Base-by-base conservation (phyloP, 805 yeast species). In the Tetrapisispora nanseiensis region DNA sequence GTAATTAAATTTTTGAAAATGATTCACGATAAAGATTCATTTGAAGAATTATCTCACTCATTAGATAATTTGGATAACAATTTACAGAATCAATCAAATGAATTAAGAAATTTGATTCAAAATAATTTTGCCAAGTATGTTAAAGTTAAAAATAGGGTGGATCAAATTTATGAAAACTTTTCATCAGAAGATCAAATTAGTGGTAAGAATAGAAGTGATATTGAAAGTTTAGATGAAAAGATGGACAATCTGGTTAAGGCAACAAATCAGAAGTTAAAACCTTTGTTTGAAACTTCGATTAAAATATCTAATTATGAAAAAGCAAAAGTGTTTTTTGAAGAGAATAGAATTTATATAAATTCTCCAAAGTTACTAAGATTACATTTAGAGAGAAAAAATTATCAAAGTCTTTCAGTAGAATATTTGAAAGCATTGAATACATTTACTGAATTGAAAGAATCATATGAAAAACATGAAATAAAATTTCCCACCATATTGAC, bases 91-190 rank as follows among this genome's bases (percentile, higher is more conserved):
- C 74, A 74, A 48, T 72, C 77, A 30, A 65, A 68, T 8, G 72
- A 72, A 16, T 57, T 80, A 51, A 71, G 74, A 44, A 51, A 56
- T 13, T 57, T 79, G 33, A 76, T 81, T 13, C 76, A 76, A 48
- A 61, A 69, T 12, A 84, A 82, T 53, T 80, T 77, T 50, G 72
- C 75, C 41, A 69, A 72, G 49, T 82, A 80, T 48, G 84, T 83
- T 26, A 73, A 72, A 47, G 70, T 80, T 22, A 83, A 83, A 52
- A 74, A 80, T 20, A 66, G 75, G 3, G 61, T 83, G 29, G 89
- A 82, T 53, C 70, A 70, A 22, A 77, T 81, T 4, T 72, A 77
- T 46, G 65, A 60, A 18, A 78, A 75, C 47, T 76, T 80, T 50
- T 63, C 55, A 2, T 44, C 69, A 24, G 16, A 23, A 5, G 52